Evolutionary conservation across 2,329 filamentous ascomycete genomes (phyloP).

Genomic region (Aureobasidium musti): DNA sequence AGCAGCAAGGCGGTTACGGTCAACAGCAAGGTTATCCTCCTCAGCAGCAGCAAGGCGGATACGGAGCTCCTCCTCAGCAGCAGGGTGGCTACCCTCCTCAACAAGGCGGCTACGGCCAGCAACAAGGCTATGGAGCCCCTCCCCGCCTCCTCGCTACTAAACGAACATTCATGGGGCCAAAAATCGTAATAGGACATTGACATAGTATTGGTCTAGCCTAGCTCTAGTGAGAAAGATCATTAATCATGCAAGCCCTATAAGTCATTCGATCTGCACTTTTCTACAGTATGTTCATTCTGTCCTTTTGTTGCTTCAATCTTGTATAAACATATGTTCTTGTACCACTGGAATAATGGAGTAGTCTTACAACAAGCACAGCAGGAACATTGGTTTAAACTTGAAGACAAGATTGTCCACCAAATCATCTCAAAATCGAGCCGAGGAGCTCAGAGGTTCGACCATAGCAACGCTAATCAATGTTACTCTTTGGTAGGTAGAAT

Average conservation of each 20-base stretch:
- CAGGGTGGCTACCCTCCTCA: conserved; percentile 32
- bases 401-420: no score
- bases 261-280: neutral
- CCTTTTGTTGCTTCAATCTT: neutral
- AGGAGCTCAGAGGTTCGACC: no score
- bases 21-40: conserved; percentile 31
- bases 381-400: no score
- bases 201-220: neutral
- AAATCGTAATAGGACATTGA: neutral
- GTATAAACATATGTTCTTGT: no score
- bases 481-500: no score
- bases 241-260: neutral
- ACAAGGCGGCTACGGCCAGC: conserved; percentile 34
- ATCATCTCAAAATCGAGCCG: no score
- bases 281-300: neutral
- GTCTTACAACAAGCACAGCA: no score
- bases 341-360: no score
- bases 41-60: conserved; percentile 32
- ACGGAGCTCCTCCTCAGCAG: conserved; percentile 31
- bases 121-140: conserved; percentile 31
- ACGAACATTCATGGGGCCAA: neutral
- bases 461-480: no score
- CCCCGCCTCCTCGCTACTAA: conserved; percentile 28
- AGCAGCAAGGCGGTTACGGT: conserved; percentile 33
- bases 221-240: neutral